These are phyloP conservation scores for Dioszegia crocea DNA, from an alignment of 768 basidiomycete genomes.

Conservation along the genomic window DNA sequence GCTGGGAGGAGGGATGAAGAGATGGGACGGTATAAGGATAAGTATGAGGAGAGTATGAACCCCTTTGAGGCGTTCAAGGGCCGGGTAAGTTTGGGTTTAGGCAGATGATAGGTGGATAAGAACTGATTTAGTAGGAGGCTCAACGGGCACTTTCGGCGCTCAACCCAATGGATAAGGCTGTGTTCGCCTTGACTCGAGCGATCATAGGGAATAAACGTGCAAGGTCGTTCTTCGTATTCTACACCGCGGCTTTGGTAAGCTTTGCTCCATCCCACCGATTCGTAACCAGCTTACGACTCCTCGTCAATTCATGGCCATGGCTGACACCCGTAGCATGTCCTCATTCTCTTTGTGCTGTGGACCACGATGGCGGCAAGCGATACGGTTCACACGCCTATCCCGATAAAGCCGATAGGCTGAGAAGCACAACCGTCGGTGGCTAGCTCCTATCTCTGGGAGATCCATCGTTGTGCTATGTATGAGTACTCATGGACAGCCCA, in stretches of 20 bases:
- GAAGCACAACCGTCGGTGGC: no score
- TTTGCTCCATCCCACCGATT: not conserved
- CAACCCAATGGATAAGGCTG: constrained; percentile 83
- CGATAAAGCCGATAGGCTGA: constrained; percentile 27
- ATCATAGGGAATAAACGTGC: constrained; percentile 85
- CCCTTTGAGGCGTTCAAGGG: constrained; percentile 97
- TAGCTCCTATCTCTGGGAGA: no score
- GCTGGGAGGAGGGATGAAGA: constrained; percentile 56
- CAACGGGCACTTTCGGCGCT: constrained; percentile 86
- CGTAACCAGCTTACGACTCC: no score
- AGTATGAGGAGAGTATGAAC: constrained; percentile 97
- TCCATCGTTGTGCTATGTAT: no score
- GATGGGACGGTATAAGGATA: constrained; percentile 78
- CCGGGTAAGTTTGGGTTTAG: constrained; percentile 59
- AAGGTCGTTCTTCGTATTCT: constrained; percentile 82
- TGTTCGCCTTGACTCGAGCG: constrained; percentile 75
- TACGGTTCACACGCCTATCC: constrained; percentile 22
- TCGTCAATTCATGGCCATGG: no score
- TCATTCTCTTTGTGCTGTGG: constrained; percentile 47
- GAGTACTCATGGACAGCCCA: no score
- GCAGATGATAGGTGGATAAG: not conserved
- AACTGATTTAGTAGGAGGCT: constrained; percentile 64
- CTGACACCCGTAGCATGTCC: constrained; percentile 28
- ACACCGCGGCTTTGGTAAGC: constrained; percentile 56
- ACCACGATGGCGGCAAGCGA: constrained; percentile 45